Evolutionary conservation across 202 grass and related monocot genomes (phyloP), one percentile per base, ranked within the genome.

Genomic region (Saccharum hybrid): DNA sequence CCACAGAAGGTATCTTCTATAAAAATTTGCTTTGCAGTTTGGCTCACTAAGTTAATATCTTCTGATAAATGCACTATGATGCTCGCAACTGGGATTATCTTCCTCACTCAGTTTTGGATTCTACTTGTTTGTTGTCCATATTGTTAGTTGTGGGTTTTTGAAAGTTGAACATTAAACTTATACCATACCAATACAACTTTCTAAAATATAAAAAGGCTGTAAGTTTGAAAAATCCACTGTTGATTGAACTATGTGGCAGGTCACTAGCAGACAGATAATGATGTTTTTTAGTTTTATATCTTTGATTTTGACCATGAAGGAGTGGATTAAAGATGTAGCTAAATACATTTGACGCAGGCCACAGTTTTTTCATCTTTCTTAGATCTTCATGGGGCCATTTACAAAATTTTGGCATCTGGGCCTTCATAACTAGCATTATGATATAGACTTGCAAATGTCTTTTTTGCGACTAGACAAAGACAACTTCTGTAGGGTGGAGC

Each of bases 1-100:
- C 79, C 79, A 45, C 67, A 72, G 72, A 91, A 93, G 92, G 95
- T 93, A 83, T 62, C 7, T 86, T 87, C 10, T 3, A 59, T 37
- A 16, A 80, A 80, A 80, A 84, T 2, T 59, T 66, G 42, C n/a
- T 81, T 77, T 60, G 46, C 64, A 39, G 0, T 73, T 83, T 79
- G 37, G 19, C 15, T 71, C 41, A 21, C 12, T 15, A 66, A 19
- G 16, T 54, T 39, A 75, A 23, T 81, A 46, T 22, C 42, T 63
- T 21, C 22, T 86, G n/a, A 49, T 68, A 39, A 49, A 67, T 66
- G 8, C 15, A 63, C 21, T 41, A 10, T 62, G 2, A 16, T 37
- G 5, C 30, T 48, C 64, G 45, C 23, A 30, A 38, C 51, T 22
- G 75, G 40, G 23, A 81, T 80, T 52, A 76, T 52, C 48, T 12